These are phyloP conservation scores for Globisporangium carolinianum DNA, from an alignment of 352 stramenopile genomes.

Conservation along the genomic window DNA sequence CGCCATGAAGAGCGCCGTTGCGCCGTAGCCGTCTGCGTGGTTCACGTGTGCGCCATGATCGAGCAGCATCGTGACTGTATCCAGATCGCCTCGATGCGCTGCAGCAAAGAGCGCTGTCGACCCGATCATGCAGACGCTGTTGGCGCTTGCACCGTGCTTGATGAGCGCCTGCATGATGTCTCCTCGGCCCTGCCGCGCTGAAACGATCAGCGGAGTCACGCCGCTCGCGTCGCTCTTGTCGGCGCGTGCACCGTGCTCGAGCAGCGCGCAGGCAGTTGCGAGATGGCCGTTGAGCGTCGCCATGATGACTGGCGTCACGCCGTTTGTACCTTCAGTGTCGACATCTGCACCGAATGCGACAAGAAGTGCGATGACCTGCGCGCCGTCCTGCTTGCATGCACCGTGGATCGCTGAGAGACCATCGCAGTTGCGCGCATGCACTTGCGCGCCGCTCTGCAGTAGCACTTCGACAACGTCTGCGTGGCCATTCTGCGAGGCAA, in stretches of 20 bases:
- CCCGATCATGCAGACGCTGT: neutral
- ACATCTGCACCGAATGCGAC: slow-evolving; percentile 1
- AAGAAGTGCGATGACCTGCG: neutral
- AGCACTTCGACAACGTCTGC: neutral
- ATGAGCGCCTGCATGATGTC: slow-evolving; percentile 2
- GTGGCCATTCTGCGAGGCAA: slow-evolving; percentile 3
- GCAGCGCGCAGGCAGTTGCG: neutral
- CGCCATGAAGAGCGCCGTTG: slow-evolving; percentile 1
- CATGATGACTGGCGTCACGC: neutral
- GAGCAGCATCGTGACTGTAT: slow-evolving; percentile 2
- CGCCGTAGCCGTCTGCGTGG: neutral
- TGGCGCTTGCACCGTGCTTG: neutral
- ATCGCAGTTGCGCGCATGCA: neutral
- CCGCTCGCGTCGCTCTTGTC: neutral
- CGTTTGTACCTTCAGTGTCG: neutral
- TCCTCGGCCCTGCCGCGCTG: neutral
- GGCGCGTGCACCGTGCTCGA: neutral
- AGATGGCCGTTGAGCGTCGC: neutral
- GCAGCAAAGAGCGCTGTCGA: neutral
- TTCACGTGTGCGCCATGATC: neutral
- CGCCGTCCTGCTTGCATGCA: neutral
- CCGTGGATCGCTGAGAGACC: neutral
- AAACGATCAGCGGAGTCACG: neutral
- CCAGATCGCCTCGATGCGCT: neutral
- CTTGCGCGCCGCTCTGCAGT: neutral